Base-by-base conservation (phyloP, 805 yeast genomes). In the Barnettozyma vustinii region DNA sequence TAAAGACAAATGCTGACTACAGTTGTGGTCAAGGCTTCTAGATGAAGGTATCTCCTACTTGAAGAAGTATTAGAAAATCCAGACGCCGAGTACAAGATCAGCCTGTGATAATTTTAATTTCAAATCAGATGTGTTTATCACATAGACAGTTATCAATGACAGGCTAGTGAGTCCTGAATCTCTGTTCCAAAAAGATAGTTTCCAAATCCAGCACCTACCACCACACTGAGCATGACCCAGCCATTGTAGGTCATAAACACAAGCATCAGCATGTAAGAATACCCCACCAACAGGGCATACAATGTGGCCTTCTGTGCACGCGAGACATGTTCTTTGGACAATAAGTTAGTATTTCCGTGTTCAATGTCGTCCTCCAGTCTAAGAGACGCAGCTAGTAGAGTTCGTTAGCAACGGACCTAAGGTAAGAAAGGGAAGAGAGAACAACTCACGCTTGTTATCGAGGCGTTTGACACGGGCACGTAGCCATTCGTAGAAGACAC, bases 241-340 rank as follows among this genome's bases (percentile, higher is more conserved):
- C 92, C 87, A 61, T 87, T 87, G 64, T 84, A 87, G 6, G 92
- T 85, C 96, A 87, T 87, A 57, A 87, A 87, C 0, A 88, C 78
- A 56, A 87, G 75, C 96, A 87, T 87, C 57, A 82, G 67, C 70
- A 81, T 68, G 58, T 84, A 83, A 4, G 89, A 81, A 58, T 80
- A 84, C 1, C 82, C 81, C 5, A 84, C 87, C 58, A 83, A 87
- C 9, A 77, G 51, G 1, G 83, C 90, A 60, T 85, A 85, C 35
- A 75, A 55, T 15, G 73, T 51, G 9, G 82, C 67, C 53, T 66
- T 69, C 45, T 64, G 66, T 41, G 70, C 50, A 27, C 52, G 43
- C 1, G 42, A 45, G 40, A 51, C 54, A 61, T 46, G 46, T 25
- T 46, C 58, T 54, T 55, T 44, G 42, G 46, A 49, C 40, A 44